Evolutionary conservation across 2,329 filamentous ascomycete genomes (phyloP).

Genomic region (Fusarium sulawesiense): DNA sequence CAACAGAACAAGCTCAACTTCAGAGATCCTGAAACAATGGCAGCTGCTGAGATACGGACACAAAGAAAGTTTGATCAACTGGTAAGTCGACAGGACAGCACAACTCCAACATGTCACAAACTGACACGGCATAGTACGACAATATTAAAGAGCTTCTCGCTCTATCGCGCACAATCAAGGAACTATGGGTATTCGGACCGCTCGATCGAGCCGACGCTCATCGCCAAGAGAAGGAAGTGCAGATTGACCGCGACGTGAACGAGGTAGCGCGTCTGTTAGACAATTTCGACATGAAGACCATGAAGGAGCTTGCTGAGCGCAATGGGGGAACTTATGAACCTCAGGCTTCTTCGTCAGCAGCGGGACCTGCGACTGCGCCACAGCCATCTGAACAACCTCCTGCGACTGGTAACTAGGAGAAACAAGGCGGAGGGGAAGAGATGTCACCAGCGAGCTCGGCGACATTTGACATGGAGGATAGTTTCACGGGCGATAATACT

Average conservation of each 20-base stretch:
- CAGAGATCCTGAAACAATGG: conserved; percentile 56
- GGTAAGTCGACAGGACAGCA: conserved; percentile 40
- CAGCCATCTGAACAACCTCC: conserved; percentile 6
- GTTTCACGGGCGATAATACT: background rate
- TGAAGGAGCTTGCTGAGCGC: conserved; percentile 51
- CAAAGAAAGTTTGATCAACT: conserved; percentile 60
- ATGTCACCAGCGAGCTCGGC: background rate
- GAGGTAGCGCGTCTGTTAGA: conserved; percentile 52
- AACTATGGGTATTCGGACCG: conserved; percentile 59
- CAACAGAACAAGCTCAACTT: conserved; percentile 53
- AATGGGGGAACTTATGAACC: conserved; percentile 54
- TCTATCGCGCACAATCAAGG: conserved; percentile 58
- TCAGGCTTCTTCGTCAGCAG: conserved; percentile 17
- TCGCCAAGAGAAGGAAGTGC: conserved; percentile 51
- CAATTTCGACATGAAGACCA: conserved; percentile 49
- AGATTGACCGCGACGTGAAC: conserved; percentile 52
- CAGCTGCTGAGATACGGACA: conserved; percentile 58
- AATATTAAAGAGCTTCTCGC: conserved; percentile 59
- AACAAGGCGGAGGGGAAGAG: background rate
- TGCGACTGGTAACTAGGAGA: conserved; percentile 19
- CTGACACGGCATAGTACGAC: conserved; percentile 49
- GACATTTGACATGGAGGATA: background rate
- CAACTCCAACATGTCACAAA: too few relatives aligned
- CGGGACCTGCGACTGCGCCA: background rate
- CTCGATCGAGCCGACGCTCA: conserved; percentile 54